Conservation (phyloP, 2,329 filamentous ascomycete genomes). For the Colletotrichum kahawae region DNA sequence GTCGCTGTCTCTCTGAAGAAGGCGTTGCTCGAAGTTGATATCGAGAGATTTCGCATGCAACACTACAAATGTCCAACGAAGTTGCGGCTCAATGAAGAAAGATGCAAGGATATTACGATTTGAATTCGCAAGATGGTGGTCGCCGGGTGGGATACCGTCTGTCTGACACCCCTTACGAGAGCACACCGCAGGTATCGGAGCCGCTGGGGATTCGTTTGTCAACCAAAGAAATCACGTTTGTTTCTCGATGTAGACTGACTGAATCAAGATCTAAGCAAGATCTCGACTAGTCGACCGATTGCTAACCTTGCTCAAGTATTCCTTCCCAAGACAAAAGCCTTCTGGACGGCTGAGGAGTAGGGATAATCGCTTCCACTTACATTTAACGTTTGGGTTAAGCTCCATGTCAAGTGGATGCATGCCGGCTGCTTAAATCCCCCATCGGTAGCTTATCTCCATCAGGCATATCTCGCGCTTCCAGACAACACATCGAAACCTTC, state of each 20-base stretch:
- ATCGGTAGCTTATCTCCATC: background rate
- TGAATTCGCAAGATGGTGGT: background rate
- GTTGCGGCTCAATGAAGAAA: background rate
- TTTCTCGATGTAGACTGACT: background rate
- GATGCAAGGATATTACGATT: background rate
- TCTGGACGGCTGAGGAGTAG: background rate
- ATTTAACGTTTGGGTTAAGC: background rate
- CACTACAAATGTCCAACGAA: rapidly evolving
- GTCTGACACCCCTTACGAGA: background rate
- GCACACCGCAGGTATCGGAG: background rate
- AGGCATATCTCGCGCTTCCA: background rate
- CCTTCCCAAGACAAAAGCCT: background rate
- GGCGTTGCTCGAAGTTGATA: background rate
- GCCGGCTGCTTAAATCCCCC: background rate
- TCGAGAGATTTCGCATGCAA: background rate
- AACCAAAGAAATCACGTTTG: background rate
- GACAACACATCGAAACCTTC: background rate
- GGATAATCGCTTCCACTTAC: background rate
- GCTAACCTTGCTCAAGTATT: background rate
- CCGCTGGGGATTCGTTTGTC: background rate
- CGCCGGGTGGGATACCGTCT: background rate
- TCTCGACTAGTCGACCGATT: background rate
- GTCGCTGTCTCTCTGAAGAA: rapidly evolving
- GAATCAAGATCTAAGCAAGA: background rate
- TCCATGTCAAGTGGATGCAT: background rate